Base-by-base conservation (phyloP, 2,329 filamentous ascomycete genomes). In the Nigrograna mackinnonii region DNA sequence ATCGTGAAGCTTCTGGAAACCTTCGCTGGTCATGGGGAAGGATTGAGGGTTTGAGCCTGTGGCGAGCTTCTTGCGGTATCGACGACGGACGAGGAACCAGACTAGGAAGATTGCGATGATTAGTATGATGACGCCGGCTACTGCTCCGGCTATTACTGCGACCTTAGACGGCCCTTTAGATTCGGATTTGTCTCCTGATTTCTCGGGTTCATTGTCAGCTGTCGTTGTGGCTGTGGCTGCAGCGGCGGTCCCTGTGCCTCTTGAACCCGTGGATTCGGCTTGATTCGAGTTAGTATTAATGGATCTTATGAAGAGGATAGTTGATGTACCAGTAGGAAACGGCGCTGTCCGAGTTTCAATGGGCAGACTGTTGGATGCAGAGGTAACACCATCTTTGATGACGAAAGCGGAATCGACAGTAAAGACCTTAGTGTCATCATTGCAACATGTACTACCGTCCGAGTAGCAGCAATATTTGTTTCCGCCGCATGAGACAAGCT, bases 351-450 rank as follows among this genome's bases (percentile, higher is more conserved):
- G 38, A 14, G 39, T 37, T 17, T 19, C 37, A 22, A 43, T 46
- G 20, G 46, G 38, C 9, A 41, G 30, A 16, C 35, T 22, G 31
- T 31, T 22, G 4, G 39, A 22, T 24, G 37, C 44, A 9, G 40
- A 46, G 35, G 22, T 41, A 19, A 40, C 40, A 28, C 45, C 30
- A 18, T 51, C 43, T 32, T 49, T 54, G 35, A 49, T 51, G 18
- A 51, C 37, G 26, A 35, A 40, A 14, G 37, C 38, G 17, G 43
- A 28, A 11, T 30, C 43, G 11, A 49, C 35, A 7, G 34, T 42
- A 41, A 51, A 51, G 17, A 51, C 46, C 35, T 54, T 49, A 7
- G 45, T 35, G 26, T 54, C 50, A 24, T 51, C 44, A 34, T 49
- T 50, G 41, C 44, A 51, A 37, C 47, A 51, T 31, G 50, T 54